Base-by-base conservation (phyloP, 2,329 filamentous ascomycete species). In the Pseudogymnoascus sp. region DNA sequence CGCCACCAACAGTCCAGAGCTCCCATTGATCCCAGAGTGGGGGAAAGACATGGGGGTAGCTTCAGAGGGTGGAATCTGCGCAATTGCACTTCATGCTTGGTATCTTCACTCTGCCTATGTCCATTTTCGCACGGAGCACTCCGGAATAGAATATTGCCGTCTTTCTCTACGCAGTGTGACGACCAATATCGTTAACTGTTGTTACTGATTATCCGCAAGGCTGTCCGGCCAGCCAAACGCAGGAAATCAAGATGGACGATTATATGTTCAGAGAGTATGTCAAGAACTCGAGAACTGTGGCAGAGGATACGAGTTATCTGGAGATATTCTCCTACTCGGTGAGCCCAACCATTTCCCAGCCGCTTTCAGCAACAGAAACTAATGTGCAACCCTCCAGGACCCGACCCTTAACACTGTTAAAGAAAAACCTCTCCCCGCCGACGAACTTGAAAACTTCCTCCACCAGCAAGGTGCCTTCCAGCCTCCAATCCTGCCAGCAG, bases 211-310 rank as follows among this genome's bases (percentile, higher is more conserved):
- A 35, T 22, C 50, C 7, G 16, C 50, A 33, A 56, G 50, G 50
- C 50, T 56, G 50, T 35, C n/a, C 14, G 16, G 6, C n/a, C 11
- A 14, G 28, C 50, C 16, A 33, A 22, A 19, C 28, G 8, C 50
- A 11, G 10, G 10, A 22, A 35, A 16, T 6, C 59, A 40, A 60
- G 33, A 74, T 74, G 72, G 72, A 74, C 63, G 70, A 73, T 66
- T 74, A 74, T 66, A 70, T 74, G 69, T 74, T 74, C 60, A 65
- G 70, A 43, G 59, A 64, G 37, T 70, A 72, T 62, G 72, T 74
- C 43, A 65, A 66, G 6, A 56, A 66, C 10, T 72, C 71, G 63
- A 68, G 46, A 62, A 56, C 60, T 43, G 70, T 73, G 3, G 12
- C 43, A 0, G 72, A 73, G 43, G 60, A 65, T 38, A 73, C 71